A percentile compares a stretch with the other conserved stretches of the same genome.
These are phyloP conservation scores for Penicillium maclennaniae DNA, from an alignment of 495 filamentous ascomycete species.

Conservation along the genomic window DNA sequence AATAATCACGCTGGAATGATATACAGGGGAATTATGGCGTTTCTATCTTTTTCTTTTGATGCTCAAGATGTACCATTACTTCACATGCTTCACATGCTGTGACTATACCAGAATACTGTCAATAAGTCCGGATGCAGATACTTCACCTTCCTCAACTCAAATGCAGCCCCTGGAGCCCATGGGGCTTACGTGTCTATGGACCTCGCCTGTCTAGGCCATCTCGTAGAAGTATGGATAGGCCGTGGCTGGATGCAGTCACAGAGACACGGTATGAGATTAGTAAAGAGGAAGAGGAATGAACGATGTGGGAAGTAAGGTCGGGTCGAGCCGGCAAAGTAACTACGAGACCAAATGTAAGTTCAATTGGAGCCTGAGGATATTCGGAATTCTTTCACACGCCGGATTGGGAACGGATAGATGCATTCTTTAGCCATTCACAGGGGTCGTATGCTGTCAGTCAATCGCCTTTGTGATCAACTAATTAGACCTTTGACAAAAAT, in stretches of 20 bases:
- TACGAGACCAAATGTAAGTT: neutral
- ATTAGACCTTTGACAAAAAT: neutral
- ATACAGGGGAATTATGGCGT: slow-evolving; percentile 13
- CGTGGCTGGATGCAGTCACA: too few species aligned
- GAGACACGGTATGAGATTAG: neutral
- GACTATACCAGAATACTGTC: neutral
- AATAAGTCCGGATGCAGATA: too few species aligned
- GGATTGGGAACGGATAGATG: neutral
- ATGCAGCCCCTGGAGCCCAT: too few species aligned
- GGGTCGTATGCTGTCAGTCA: neutral
- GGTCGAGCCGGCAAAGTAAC: too few species aligned
- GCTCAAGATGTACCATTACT: slow-evolving; percentile 10
- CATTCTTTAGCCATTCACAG: neutral
- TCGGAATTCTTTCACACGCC: neutral
- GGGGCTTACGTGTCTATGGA: neutral
- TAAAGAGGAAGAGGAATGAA: neutral
- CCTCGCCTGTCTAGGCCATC: neutral
- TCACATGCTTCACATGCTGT: neutral
- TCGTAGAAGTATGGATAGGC: too few species aligned
- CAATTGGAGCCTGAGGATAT: neutral
- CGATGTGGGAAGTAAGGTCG: too few species aligned
- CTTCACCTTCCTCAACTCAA: neutral
- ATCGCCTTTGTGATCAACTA: neutral
- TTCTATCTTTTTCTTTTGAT: slow-evolving; percentile 6
- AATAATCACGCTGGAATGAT: neutral